These are phyloP conservation scores for Puccinia coronata DNA, from an alignment of 1,284 basidiomycete genomes.

Conservation along the genomic window DNA sequence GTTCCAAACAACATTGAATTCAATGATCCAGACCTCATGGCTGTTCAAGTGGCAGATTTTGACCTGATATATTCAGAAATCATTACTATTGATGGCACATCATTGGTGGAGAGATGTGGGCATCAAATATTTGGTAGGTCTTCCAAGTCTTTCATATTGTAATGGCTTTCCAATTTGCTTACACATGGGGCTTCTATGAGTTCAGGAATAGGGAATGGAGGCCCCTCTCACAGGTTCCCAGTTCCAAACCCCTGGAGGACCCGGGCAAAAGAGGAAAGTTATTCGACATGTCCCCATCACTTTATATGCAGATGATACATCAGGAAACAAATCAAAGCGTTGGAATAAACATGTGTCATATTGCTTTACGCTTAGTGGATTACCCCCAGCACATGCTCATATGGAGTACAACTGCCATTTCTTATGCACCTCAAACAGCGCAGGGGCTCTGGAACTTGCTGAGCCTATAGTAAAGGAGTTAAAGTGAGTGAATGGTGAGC, in stretches of 20 bases:
- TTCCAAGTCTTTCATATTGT: too few species aligned
- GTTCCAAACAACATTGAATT: too few species aligned
- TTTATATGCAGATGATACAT: slow-evolving; percentile 63
- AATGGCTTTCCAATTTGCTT: neutral
- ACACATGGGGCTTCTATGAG: too few species aligned
- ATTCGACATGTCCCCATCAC: slow-evolving; percentile 57
- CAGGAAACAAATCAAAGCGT: too few species aligned
- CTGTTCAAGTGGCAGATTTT: neutral
- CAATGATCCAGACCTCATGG: neutral
- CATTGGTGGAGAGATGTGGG: neutral
- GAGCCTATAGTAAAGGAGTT: neutral
- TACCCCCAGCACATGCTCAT: slow-evolving; percentile 55
- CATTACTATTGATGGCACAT: neutral
- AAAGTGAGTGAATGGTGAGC: too few species aligned
- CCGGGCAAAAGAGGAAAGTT: neutral
- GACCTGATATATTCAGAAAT: neutral
- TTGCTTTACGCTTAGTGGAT: slow-evolving; percentile 58
- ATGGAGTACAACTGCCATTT: slow-evolving; percentile 60
- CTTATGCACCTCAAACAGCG: slow-evolving; percentile 58
- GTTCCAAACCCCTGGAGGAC: neutral
- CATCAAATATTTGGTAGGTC: neutral
- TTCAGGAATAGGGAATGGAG: too few species aligned
- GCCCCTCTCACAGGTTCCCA: neutral
- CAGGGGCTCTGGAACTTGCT: neutral
- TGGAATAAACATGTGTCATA: too few species aligned